Evolutionary conservation across 176 grass and related monocot genomes (phyloP).

Genomic region (Cenchrus americanus): DNA sequence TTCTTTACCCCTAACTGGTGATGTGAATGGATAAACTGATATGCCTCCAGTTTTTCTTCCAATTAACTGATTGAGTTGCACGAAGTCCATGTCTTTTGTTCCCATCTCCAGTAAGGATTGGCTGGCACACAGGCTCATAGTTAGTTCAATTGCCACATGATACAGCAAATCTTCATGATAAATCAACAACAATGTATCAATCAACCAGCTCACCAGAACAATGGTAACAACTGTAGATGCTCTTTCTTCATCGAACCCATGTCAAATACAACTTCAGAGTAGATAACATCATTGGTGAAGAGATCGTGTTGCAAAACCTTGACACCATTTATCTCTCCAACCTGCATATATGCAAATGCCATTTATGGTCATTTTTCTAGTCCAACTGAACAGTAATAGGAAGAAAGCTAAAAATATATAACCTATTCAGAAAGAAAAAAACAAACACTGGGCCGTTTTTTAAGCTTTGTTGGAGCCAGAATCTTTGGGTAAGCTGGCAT

Average conservation of each 20-base stretch:
- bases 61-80: constrained; percentile 97
- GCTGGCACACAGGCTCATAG: constrained; percentile 53
- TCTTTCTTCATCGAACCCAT: constrained; percentile 93
- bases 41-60: constrained; percentile 99
- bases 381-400: constrained; percentile 24
- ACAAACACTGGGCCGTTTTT: background rate
- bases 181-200: constrained; percentile 31
- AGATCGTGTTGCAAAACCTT: constrained; percentile 99
- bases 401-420: constrained; percentile 21
- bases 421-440: constrained; percentile 19
- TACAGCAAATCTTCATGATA: constrained; percentile 9
- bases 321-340: constrained; percentile 90
- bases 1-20: constrained; percentile 74
- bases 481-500: background rate
- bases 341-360: constrained; percentile 64
- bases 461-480: constrained; percentile 8
- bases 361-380: constrained; percentile 18
- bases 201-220: constrained; percentile 82
- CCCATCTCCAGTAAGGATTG: constrained; percentile 99
- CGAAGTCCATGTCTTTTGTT: constrained; percentile 99
- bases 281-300: constrained; percentile 96
- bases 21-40: constrained; percentile 97
- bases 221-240: constrained; percentile 81
- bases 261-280: constrained; percentile 93
- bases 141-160: constrained; percentile 41